A percentile compares a stretch with the other conserved stretches of the same genome.
These are phyloP conservation scores for Fonsecaea nubica DNA, from an alignment of 2,329 filamentous ascomycete species.

Conservation along the genomic window DNA sequence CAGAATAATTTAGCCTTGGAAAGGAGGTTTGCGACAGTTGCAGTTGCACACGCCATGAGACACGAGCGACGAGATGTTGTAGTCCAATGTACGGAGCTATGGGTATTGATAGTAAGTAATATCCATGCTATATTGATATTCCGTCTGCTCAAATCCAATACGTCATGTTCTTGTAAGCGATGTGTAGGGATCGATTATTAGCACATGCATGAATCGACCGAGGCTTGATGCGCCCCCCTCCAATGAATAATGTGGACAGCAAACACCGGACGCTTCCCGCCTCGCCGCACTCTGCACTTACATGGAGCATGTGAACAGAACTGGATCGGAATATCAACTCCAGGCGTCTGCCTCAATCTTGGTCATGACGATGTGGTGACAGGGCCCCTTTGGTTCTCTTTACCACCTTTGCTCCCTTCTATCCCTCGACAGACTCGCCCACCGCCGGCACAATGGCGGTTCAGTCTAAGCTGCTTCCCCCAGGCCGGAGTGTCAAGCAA, in stretches of 20 bases:
- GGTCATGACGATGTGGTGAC: background rate
- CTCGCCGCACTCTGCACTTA: slow-evolving; percentile 68
- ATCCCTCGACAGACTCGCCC: background rate
- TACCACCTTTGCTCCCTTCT: background rate
- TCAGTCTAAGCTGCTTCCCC: slow-evolving; percentile 73
- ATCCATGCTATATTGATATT: too few species aligned
- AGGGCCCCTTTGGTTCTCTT: slow-evolving; percentile 1
- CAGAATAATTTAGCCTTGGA: background rate
- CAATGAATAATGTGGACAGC: background rate
- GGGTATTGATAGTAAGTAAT: background rate
- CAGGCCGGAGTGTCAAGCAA: slow-evolving; percentile 67
- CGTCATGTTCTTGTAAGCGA: background rate
- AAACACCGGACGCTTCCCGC: slow-evolving; percentile 72
- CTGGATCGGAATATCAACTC: background rate
- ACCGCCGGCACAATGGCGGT: slow-evolving; percentile 65
- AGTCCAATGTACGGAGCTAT: background rate
- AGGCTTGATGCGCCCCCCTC: background rate
- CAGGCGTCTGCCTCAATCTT: background rate
- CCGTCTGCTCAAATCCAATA: background rate
- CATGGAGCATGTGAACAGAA: slow-evolving; percentile 76
- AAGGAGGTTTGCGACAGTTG: background rate
- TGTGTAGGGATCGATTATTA: background rate
- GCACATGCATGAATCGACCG: background rate
- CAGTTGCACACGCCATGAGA: background rate
- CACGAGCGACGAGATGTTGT: background rate